These are phyloP conservation scores for Colletotrichum musicola DNA, from an alignment of 2,329 filamentous ascomycete species.

Conservation along the genomic window DNA sequence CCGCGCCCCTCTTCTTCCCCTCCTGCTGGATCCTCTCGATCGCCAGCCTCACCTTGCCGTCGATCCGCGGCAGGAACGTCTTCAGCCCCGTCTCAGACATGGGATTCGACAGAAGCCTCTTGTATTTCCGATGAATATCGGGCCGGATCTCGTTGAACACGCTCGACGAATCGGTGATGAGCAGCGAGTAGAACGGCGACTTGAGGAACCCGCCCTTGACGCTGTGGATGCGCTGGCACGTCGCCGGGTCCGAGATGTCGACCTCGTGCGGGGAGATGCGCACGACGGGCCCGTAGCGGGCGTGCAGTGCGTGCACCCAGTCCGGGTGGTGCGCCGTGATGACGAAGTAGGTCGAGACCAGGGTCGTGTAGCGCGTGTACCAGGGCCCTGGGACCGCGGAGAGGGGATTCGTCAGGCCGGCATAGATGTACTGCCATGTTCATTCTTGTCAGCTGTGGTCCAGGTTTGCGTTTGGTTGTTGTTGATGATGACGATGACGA, in stretches of 20 bases:
- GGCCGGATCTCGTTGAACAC: slow-evolving; percentile 27
- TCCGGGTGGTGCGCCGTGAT: slow-evolving; percentile 12
- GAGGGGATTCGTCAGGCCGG: slow-evolving; percentile 25
- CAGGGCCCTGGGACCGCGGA: slow-evolving; percentile 25
- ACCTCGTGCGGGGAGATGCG: slow-evolving; percentile 29
- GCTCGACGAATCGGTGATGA: slow-evolving; percentile 37
- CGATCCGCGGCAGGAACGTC: slow-evolving; percentile 53
- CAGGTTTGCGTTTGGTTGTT: rapidly evolving
- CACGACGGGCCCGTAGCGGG: slow-evolving; percentile 32
- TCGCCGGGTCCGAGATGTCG: slow-evolving; percentile 41
- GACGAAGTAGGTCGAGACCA: slow-evolving; percentile 11
- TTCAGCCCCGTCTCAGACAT: slow-evolving; percentile 55
- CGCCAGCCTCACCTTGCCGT: slow-evolving; percentile 53
- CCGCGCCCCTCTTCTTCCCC: slow-evolving; percentile 49
- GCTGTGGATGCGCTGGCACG: slow-evolving; percentile 47
- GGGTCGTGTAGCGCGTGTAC: slow-evolving; percentile 29
- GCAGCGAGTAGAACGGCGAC: slow-evolving; percentile 21
- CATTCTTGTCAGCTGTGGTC: not conserved
- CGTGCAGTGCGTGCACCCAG: slow-evolving; percentile 32
- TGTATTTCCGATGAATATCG: slow-evolving; percentile 47
- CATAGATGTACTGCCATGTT: slow-evolving; percentile 15
- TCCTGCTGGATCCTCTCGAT: slow-evolving; percentile 60
- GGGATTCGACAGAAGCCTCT: slow-evolving; percentile 56
- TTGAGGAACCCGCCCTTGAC: slow-evolving; percentile 26
- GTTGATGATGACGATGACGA: too few relatives aligned